A percentile compares a stretch with the other conserved stretches of the same genome.
These are phyloP conservation scores for Pelagophyceae sp. DNA, from an alignment of 352 stramenopile species.

Conservation along the genomic window DNA sequence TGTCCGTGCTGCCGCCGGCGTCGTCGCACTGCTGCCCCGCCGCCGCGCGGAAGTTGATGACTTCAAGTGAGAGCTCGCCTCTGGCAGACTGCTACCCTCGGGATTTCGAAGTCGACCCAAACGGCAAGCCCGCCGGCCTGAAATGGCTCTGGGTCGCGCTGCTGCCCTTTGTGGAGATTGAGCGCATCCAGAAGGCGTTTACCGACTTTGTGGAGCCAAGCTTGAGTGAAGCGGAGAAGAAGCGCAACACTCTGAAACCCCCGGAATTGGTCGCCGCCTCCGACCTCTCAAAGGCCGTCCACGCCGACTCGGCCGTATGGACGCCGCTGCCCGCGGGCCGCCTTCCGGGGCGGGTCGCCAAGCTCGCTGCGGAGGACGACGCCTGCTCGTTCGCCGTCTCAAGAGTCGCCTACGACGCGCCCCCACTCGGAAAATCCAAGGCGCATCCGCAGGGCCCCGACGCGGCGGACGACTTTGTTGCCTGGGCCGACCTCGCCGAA, in stretches of 20 bases:
- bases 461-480: not conserved
- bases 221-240: not conserved
- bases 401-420: not conserved
- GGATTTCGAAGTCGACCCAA: slow-evolving; percentile 70
- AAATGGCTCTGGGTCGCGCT: slow-evolving; percentile 97
- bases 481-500: not conserved
- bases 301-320: not conserved
- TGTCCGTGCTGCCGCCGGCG: slow-evolving; percentile 72
- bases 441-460: not conserved
- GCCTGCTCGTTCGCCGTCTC: not conserved
- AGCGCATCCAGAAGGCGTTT: slow-evolving; percentile 77
- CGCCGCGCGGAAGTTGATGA: slow-evolving; percentile 72
- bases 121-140: slow-evolving; percentile 79
- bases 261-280: not conserved
- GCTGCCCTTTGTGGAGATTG: slow-evolving; percentile 96
- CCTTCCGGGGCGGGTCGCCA: not conserved
- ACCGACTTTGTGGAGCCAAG: not conserved
- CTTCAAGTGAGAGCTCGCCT: not conserved
- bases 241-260: not conserved
- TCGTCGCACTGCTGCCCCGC: slow-evolving; percentile 71
- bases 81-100: not conserved
- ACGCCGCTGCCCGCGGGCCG: not conserved
- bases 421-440: not conserved
- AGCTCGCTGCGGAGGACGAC: not conserved
- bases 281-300: not conserved